Conservation (phyloP, 768 basidiomycete genomes). For the Hericium coralloides region DNA sequence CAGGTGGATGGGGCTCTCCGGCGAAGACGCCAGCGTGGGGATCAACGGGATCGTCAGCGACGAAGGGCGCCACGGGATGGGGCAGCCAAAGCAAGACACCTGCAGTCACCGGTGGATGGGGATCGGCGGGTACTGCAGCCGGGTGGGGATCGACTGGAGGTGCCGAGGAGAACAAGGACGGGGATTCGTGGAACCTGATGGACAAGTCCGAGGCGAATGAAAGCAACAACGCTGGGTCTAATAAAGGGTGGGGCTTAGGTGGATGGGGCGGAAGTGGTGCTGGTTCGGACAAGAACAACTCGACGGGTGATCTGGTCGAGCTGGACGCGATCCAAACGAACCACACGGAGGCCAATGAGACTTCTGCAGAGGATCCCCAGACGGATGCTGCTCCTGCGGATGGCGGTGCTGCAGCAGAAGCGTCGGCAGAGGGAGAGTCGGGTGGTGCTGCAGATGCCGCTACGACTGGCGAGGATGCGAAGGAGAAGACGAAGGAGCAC, state of each 20-base stretch:
- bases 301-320: background rate
- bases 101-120: conserved; percentile 3
- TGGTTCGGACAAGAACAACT: background rate
- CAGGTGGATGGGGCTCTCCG: background rate
- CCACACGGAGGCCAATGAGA: background rate
- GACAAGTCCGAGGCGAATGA: too few species aligned
- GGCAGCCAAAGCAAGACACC: background rate
- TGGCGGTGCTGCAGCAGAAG: background rate
- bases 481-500: background rate
- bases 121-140: too few species aligned
- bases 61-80: background rate
- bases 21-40: too few species aligned
- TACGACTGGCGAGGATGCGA: background rate
- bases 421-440: background rate
- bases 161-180: too few species aligned
- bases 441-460: background rate
- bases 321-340: background rate
- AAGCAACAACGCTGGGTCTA: too few species aligned
- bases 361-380: background rate
- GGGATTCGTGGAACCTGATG: too few species aligned
- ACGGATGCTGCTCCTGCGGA: background rate
- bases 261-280: too few species aligned
- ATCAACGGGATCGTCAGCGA: background rate
- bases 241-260: too few species aligned
- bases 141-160: too few species aligned